Percentiles rank a stretch among this genome's conserved stretches.
phyloP scores from a whole-genome alignment of 2,329 filamentous ascomycete genomes.

The Fusarium equiseti region DNA sequence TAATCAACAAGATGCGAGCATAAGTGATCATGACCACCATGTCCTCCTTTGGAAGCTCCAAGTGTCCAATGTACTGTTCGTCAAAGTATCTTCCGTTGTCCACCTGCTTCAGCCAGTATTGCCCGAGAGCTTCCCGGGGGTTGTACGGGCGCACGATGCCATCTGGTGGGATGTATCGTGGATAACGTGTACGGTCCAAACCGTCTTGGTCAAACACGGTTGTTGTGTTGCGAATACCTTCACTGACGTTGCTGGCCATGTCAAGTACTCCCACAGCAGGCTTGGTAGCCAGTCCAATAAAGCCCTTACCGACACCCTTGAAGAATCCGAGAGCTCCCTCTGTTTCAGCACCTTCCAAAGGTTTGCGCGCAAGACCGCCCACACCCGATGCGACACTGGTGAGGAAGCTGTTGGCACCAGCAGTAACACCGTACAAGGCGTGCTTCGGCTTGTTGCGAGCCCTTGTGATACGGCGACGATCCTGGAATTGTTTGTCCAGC shows the following conservation, averaged over 20 bases:
- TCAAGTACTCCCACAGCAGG: slow-evolving; percentile 97
- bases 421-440: slow-evolving; percentile 94
- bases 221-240: slow-evolving; percentile 98
- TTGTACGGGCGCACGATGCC: slow-evolving; percentile 95
- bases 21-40: slow-evolving; percentile 92
- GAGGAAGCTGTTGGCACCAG: slow-evolving; percentile 94
- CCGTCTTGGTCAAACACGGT: slow-evolving; percentile 97
- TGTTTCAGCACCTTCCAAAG: slow-evolving; percentile 94
- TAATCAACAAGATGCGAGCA: slow-evolving; percentile 87
- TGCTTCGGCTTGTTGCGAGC: slow-evolving; percentile 96
- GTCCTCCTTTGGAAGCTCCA: slow-evolving; percentile 90
- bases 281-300: slow-evolving; percentile 95
- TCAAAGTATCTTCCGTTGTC: slow-evolving; percentile 99
- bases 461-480: slow-evolving; percentile 91
- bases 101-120: slow-evolving; percentile 98
- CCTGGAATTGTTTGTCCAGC: slow-evolving; percentile 98
- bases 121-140: slow-evolving; percentile 92
- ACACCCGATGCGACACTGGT: slow-evolving; percentile 94
- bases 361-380: slow-evolving; percentile 91
- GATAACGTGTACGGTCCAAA: slow-evolving; percentile 92
- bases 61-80: slow-evolving; percentile 95
- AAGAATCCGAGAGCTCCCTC: slow-evolving; percentile 95
- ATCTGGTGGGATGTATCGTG: slow-evolving; percentile 91
- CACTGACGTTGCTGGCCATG: slow-evolving; percentile 94
- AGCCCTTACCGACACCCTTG: slow-evolving; percentile 96